These are phyloP conservation scores for Debaryomyces maramus DNA, from an alignment of 805 yeast genomes.

Conservation along the genomic window DNA sequence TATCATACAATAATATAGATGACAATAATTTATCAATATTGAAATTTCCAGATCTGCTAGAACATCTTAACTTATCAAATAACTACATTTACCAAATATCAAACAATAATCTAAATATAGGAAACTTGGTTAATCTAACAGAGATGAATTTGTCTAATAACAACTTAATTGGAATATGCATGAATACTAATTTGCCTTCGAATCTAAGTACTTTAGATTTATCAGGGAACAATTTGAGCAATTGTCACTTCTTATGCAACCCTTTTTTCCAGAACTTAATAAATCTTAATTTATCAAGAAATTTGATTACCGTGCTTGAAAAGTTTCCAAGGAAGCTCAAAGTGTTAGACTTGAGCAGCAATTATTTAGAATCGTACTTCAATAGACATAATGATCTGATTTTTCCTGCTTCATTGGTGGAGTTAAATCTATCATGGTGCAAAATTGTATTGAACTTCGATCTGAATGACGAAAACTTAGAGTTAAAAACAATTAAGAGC, in stretches of 20 bases:
- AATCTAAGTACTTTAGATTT: constrained; percentile 18
- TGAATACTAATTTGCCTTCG: background rate
- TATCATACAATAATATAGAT: constrained; percentile 28
- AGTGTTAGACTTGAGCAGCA: constrained; percentile 22
- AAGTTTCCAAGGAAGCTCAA: constrained; percentile 14
- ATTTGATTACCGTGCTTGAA: constrained; percentile 16
- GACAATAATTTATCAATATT: constrained; percentile 17
- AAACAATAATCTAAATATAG: constrained; percentile 1
- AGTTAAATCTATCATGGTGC: constrained; percentile 18
- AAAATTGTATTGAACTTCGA: constrained; percentile 1
- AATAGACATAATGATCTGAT: constrained; percentile 6
- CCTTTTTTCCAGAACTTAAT: constrained; percentile 12
- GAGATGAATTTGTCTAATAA: constrained; percentile 30
- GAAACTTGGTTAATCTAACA: constrained; percentile 8
- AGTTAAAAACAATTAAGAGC: background rate
- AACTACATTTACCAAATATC: constrained; percentile 13
- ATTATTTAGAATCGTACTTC: constrained; percentile 13
- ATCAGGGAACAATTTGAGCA: constrained; percentile 25
- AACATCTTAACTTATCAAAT: constrained; percentile 26
- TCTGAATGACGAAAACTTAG: background rate
- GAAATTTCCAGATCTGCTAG: constrained; percentile 20
- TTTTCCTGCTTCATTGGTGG: constrained; percentile 12
- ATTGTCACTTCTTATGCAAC: constrained; percentile 5
- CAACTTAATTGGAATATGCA: constrained; percentile 9
- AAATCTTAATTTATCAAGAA: constrained; percentile 25